Percentiles rank a stretch among this genome's conserved stretches.
phyloP scores from a whole-genome alignment of 2,329 filamentous ascomycete species.

The Metarhizium sp. region DNA sequence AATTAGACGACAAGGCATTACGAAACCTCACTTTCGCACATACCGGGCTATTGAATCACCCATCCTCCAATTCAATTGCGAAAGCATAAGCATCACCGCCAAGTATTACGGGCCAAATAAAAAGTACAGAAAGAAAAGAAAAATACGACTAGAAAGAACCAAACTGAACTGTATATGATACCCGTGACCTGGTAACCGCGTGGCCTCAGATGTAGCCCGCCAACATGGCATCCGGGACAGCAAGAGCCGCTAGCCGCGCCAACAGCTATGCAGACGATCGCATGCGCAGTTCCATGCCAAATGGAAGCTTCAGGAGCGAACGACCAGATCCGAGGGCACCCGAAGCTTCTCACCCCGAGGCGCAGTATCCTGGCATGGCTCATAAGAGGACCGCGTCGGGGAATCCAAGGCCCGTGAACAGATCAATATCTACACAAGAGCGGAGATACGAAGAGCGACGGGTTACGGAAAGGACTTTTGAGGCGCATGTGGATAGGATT shows the following conservation, averaged over 20 bases:
- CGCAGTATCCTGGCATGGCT: conserved; percentile 27
- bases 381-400: conserved; percentile 52
- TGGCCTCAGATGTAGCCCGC: conserved; percentile 25
- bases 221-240: conserved; percentile 32
- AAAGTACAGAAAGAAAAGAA: too few relatives aligned
- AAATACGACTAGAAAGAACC: not conserved
- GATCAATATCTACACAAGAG: conserved; percentile 27
- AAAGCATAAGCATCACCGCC: too few relatives aligned
- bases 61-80: not conserved
- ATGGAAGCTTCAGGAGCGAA: conserved; percentile 24
- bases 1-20: not conserved
- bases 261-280: conserved; percentile 30
- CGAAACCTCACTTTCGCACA: not conserved
- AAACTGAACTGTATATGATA: not conserved
- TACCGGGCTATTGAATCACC: not conserved
- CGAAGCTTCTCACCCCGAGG: conserved; percentile 24
- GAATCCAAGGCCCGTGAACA: conserved; percentile 41
- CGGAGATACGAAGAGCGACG: conserved; percentile 41
- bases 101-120: not conserved
- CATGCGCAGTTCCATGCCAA: conserved; percentile 26
- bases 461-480: conserved; percentile 43
- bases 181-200: not conserved
- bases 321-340: conserved; percentile 27
- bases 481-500: conserved; percentile 55
- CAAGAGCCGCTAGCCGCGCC: conserved; percentile 34